These are phyloP conservation scores for Phytophthora sp. DNA, from an alignment of 352 stramenopile genomes.

Conservation along the genomic window DNA sequence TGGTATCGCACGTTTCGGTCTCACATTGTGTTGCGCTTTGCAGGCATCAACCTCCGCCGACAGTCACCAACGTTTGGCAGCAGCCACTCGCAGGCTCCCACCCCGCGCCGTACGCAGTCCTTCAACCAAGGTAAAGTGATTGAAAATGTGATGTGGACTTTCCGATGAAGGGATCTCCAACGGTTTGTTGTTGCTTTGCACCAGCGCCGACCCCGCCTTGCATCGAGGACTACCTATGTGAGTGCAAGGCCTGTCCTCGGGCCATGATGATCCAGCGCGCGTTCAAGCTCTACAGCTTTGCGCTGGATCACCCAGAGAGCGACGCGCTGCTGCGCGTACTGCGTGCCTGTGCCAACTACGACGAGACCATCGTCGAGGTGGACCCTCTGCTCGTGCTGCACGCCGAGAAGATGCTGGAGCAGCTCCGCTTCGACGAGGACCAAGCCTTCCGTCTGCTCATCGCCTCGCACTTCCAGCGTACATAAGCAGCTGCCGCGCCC, in stretches of 20 bases:
- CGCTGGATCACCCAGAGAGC: slow-evolving; percentile 38
- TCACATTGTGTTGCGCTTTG: too few relatives aligned
- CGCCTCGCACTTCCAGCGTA: slow-evolving; percentile 41
- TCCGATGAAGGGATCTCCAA: background rate
- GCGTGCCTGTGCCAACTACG: slow-evolving; percentile 69
- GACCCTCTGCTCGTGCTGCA: slow-evolving; percentile 48
- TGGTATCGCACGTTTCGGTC: too few relatives aligned
- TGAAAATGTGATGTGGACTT: background rate
- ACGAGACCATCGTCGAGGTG: slow-evolving; percentile 61
- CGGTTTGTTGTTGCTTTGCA: background rate
- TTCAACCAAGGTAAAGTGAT: slow-evolving; percentile 25
- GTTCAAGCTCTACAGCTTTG: slow-evolving; percentile 49
- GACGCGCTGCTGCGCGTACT: slow-evolving; percentile 56
- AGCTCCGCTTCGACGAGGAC: slow-evolving; percentile 56
- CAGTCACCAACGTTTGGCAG: slow-evolving; percentile 34
- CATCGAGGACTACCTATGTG: slow-evolving; percentile 67
- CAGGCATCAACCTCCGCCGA: slow-evolving; percentile 35
- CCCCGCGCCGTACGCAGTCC: slow-evolving; percentile 27
- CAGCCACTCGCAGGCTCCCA: slow-evolving; percentile 13
- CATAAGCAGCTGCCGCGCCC: background rate
- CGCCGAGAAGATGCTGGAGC: slow-evolving; percentile 56
- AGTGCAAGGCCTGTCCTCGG: slow-evolving; percentile 67
- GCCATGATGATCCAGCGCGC: slow-evolving; percentile 50
- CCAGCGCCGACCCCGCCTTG: slow-evolving; percentile 11
- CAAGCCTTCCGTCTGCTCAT: slow-evolving; percentile 63